These are phyloP conservation scores for Eucalyptus microcorys DNA, from an alignment of 345 rosid species.

Conservation along the genomic window DNA sequence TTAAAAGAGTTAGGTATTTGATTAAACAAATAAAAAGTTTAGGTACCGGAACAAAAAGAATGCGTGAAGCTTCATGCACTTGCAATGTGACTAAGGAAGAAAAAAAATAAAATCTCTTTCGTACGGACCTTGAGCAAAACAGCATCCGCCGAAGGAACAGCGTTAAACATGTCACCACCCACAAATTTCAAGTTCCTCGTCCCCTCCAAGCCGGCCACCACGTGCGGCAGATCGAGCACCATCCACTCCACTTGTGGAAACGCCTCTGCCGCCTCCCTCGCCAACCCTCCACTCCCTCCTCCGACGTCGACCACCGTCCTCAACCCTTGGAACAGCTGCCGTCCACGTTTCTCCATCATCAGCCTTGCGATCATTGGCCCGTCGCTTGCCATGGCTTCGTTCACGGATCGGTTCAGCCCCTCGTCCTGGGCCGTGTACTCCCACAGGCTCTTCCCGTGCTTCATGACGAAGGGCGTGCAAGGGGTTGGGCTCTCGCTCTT, in stretches of 20 bases:
- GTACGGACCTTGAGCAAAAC: slow-evolving; percentile 18
- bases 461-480: slow-evolving; percentile 7
- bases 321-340: slow-evolving; percentile 13
- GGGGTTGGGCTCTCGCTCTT: background rate
- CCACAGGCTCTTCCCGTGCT: slow-evolving; percentile 13
- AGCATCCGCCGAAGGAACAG: slow-evolving; percentile 24
- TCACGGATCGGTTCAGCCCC: background rate
- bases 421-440: background rate
- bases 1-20: background rate
- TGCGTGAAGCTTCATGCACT: background rate
- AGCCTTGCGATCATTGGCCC: background rate
- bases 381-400: slow-evolving; percentile 24
- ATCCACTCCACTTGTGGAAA: slow-evolving; percentile 20
- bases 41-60: background rate
- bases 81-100: background rate
- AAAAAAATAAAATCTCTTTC: too few relatives aligned
- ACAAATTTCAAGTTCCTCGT: slow-evolving; percentile 10
- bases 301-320: slow-evolving; percentile 27
- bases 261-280: slow-evolving; percentile 4
- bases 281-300: slow-evolving; percentile 26
- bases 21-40: background rate
- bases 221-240: slow-evolving; percentile 27
- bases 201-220: slow-evolving; percentile 3
- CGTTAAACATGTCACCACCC: slow-evolving; percentile 34
- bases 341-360: slow-evolving; percentile 2